Conservation (phyloP, 352 stramenopile species). For the Phytophthora pluvialis region DNA sequence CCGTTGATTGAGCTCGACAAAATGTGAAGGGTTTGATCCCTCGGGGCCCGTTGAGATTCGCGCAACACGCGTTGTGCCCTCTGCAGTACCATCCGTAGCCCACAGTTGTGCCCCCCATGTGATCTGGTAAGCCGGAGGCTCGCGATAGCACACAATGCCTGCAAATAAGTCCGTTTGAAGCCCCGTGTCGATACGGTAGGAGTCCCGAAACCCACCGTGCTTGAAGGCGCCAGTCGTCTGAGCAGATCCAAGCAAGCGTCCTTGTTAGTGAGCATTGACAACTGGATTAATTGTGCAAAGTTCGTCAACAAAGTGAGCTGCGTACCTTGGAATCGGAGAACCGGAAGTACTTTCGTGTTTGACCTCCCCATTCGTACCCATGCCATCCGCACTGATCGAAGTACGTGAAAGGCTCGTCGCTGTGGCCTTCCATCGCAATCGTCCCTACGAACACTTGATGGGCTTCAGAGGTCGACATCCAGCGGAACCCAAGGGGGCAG, state of each 20-base stretch:
- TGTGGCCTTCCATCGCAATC: conserved; percentile 29
- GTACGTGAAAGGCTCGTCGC: conserved; percentile 65
- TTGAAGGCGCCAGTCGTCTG: conserved; percentile 83
- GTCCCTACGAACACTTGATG: conserved; percentile 48
- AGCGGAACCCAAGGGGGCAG: conserved; percentile 82
- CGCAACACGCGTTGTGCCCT: conserved; percentile 65
- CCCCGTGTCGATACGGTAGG: conserved; percentile 58
- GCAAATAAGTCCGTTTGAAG: conserved; percentile 69
- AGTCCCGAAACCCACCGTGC: conserved; percentile 78
- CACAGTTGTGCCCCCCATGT: conserved; percentile 71
- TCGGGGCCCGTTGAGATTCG: conserved; percentile 41
- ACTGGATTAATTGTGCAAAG: conserved; percentile 1
- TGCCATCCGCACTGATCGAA: conserved; percentile 88
- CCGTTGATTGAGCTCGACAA: conserved; percentile 44
- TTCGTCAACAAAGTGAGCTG: background rate
- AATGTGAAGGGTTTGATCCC: conserved; percentile 40
- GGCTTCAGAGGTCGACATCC: conserved; percentile 85
- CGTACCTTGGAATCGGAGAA: conserved; percentile 81
- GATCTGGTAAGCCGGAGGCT: conserved; percentile 15
- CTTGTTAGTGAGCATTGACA: background rate
- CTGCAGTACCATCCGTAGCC: conserved; percentile 77
- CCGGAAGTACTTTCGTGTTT: conserved; percentile 72
- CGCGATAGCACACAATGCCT: conserved; percentile 77
- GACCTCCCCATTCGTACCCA: conserved; percentile 74
- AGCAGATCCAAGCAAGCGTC: conserved; percentile 2